Evolutionary conservation across 2,329 filamentous ascomycete genomes (phyloP).

Genomic region (Penicillium sp.): DNA sequence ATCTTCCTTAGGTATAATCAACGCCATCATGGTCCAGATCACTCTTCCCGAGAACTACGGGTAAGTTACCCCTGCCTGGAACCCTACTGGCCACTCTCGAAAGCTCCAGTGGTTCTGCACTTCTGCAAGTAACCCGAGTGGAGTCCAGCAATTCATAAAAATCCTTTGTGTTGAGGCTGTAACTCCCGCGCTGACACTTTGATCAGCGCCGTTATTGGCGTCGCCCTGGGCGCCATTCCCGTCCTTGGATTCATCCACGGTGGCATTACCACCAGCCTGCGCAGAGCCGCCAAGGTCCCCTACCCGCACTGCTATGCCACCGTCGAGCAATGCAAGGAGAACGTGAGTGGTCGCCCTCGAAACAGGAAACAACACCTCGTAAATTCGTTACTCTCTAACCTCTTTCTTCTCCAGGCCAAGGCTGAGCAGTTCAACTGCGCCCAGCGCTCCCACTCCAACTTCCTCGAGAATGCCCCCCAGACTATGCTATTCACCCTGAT

Average conservation of each 20-base stretch:
- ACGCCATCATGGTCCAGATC: conserved; percentile 42
- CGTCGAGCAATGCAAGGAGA: conserved; percentile 53
- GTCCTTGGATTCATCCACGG: conserved; percentile 57
- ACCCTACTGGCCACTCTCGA: neutral
- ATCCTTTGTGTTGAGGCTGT: neutral
- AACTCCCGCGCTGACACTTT: conserved; percentile 3
- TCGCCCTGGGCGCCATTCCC: conserved; percentile 56
- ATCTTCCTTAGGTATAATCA: neutral
- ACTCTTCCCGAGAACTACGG: conserved; percentile 52
- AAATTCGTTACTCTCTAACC: neutral
- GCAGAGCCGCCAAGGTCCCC: conserved; percentile 55
- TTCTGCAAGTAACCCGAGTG: too few species aligned
- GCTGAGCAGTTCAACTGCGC: conserved; percentile 56
- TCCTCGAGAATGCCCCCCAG: conserved; percentile 58
- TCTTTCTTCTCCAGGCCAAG: conserved; percentile 39
- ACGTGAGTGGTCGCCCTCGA: conserved; percentile 35
- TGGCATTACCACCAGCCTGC: conserved; percentile 46
- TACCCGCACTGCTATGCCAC: conserved; percentile 64
- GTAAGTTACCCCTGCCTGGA: conserved; percentile 27
- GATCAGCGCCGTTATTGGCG: conserved; percentile 56
- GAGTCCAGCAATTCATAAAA: too few species aligned
- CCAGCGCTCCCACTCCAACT: conserved; percentile 61
- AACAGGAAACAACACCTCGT: neutral
- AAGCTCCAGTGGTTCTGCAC: too few species aligned
- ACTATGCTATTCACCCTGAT: conserved; percentile 56